phyloP scores from a whole-genome alignment of 805 yeast species.

The Wickerhamomyces chambardii region DNA sequence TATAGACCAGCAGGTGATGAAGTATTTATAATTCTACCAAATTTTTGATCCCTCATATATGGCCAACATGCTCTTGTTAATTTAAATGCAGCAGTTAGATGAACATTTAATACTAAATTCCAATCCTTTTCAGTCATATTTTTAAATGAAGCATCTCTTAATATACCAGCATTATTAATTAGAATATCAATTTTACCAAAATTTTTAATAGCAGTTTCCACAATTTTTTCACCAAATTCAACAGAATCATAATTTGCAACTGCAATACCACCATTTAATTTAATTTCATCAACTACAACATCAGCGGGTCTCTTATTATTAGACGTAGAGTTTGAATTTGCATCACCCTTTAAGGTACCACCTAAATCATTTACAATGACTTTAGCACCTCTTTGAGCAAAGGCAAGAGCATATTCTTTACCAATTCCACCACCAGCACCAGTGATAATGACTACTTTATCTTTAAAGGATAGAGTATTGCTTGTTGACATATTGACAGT shows the following conservation, averaged over 20 bases:
- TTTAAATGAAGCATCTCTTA: conserved; percentile 79
- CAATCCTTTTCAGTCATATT: conserved; percentile 82
- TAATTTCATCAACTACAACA: conserved; percentile 79
- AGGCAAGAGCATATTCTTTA: conserved; percentile 76
- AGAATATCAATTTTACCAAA: conserved; percentile 87
- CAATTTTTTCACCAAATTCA: conserved; percentile 73
- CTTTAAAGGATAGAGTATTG: conserved; percentile 43
- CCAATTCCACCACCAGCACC: conserved; percentile 99
- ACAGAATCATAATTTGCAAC: conserved; percentile 94
- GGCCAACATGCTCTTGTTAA: conserved; percentile 92
- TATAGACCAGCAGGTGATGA: conserved; percentile 95
- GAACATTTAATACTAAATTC: conserved; percentile 75
- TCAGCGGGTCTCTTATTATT: conserved; percentile 74
- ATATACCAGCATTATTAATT: conserved; percentile 91
- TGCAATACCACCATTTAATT: conserved; percentile 69
- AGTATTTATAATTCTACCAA: conserved; percentile 88
- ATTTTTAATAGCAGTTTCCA: conserved; percentile 75
- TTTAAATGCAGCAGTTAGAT: conserved; percentile 81
- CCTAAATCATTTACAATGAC: conserved; percentile 95
- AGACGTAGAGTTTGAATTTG: no score
- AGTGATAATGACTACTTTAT: conserved; percentile 85
- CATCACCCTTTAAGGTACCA: conserved; percentile 70
- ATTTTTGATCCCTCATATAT: conserved; percentile 71
- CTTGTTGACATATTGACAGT: no score
- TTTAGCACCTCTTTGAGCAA: conserved; percentile 85